These are phyloP conservation scores for Epicoccum nigrum DNA, from an alignment of 2,329 filamentous ascomycete species.

Conservation along the genomic window DNA sequence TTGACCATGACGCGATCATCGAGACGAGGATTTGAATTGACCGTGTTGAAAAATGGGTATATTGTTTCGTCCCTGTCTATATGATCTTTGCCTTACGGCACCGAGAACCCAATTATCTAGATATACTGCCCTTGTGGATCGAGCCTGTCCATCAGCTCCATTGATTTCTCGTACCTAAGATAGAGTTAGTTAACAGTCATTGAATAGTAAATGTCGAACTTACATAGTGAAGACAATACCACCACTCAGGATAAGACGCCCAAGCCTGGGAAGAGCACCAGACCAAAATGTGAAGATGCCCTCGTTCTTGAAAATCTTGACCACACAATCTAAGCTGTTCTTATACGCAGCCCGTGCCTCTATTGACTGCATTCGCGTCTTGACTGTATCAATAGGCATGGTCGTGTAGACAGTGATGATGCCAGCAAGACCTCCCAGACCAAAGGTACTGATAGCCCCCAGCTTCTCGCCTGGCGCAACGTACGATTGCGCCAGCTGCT, in stretches of 20 bases:
- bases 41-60: not conserved
- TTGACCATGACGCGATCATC: not conserved
- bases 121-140: constrained; percentile 88
- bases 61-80: not conserved
- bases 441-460: constrained; percentile 85
- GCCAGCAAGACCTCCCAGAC: constrained; percentile 85
- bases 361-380: constrained; percentile 96
- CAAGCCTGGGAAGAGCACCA: constrained; percentile 84
- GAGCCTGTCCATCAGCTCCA: constrained; percentile 78
- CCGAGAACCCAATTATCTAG: constrained; percentile 46
- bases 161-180: constrained; percentile 84
- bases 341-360: constrained; percentile 82
- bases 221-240: constrained; percentile 97
- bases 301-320: constrained; percentile 85
- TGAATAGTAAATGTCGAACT: constrained; percentile 37
- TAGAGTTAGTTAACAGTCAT: constrained; percentile 7
- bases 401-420: constrained; percentile 81
- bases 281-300: constrained; percentile 92
- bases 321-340: constrained; percentile 84
- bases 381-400: constrained; percentile 86
- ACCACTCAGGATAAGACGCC: constrained; percentile 84
- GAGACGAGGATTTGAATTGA: no score
- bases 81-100: not conserved
- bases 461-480: constrained; percentile 94
- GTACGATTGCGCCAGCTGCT: constrained; percentile 90